Evolutionary conservation across 148 eudicot species (phyloP).

Genomic region (Rheum nobile): DNA sequence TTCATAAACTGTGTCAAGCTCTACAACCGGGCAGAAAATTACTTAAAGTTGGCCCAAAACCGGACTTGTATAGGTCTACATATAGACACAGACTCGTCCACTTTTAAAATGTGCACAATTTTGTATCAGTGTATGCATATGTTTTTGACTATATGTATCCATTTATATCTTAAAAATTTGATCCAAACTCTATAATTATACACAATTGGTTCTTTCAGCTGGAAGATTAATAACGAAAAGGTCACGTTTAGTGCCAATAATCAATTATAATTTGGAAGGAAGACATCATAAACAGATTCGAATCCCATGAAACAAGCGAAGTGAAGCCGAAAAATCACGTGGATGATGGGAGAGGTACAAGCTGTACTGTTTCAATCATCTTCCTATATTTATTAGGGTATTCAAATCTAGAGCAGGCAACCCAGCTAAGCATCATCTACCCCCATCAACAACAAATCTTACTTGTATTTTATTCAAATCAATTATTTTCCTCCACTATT

Average conservation of each 20-base stretch:
- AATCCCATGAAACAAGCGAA: slow-evolving; percentile 1
- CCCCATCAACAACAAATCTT: slow-evolving; percentile 2
- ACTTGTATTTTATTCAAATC: background rate
- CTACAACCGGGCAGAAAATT: no score
- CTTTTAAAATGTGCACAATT: no score
- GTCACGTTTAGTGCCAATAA: background rate
- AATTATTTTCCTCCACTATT: background rate
- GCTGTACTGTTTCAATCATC: background rate
- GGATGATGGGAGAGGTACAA: background rate
- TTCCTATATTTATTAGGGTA: background rate
- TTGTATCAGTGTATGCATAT: no score
- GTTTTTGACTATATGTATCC: no score
- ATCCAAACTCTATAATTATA: no score
- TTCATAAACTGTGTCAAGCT: no score
- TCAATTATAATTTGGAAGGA: background rate
- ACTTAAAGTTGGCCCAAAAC: no score
- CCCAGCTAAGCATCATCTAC: slow-evolving; percentile 6
- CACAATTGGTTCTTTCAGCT: background rate
- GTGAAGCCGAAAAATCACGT: background rate
- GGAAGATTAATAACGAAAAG: background rate
- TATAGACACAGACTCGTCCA: no score
- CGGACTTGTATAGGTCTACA: no score
- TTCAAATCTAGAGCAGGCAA: background rate
- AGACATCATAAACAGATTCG: background rate
- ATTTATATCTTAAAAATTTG: no score